These are phyloP conservation scores for Hysterangium stoloniferum DNA, from an alignment of 768 basidiomycete species.

Conservation along the genomic window DNA sequence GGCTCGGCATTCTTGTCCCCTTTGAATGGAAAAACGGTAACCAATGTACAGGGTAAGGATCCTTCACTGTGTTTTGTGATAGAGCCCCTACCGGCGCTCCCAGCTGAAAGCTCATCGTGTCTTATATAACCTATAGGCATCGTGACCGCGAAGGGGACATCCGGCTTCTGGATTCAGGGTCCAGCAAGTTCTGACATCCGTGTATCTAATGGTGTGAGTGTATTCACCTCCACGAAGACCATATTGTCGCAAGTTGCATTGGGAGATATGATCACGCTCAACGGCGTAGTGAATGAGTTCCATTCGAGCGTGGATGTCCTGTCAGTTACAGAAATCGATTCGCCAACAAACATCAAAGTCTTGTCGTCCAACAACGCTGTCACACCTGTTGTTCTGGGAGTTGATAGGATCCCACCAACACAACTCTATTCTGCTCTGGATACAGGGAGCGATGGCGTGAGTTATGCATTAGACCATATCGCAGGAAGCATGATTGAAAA, in stretches of 20 bases:
- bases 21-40: conserved; percentile 35
- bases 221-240: conserved; percentile 37
- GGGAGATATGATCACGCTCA: conserved; percentile 41
- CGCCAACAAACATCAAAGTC: conserved; percentile 36
- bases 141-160: conserved; percentile 28
- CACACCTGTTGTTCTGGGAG: conserved; percentile 42
- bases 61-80: conserved; percentile 38
- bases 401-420: conserved; percentile 46
- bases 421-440: conserved; percentile 43
- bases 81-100: too few relatives aligned
- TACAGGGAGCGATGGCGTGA: conserved; percentile 37
- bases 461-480: neutral
- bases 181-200: conserved; percentile 37
- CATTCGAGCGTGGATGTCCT: conserved; percentile 37
- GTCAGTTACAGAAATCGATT: conserved; percentile 40
- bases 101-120: too few relatives aligned
- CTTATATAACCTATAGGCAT: conserved; percentile 6
- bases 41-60: conserved; percentile 42
- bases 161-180: conserved; percentile 43
- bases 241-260: conserved; percentile 32
- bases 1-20: conserved; percentile 42
- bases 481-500: neutral
- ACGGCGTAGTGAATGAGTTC: conserved; percentile 42
- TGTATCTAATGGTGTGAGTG: conserved; percentile 42
- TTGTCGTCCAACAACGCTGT: conserved; percentile 40